Evolutionary conservation across 371 early-diverging fungal species (phyloP).

Genomic region (Apophysomyces elegans): DNA sequence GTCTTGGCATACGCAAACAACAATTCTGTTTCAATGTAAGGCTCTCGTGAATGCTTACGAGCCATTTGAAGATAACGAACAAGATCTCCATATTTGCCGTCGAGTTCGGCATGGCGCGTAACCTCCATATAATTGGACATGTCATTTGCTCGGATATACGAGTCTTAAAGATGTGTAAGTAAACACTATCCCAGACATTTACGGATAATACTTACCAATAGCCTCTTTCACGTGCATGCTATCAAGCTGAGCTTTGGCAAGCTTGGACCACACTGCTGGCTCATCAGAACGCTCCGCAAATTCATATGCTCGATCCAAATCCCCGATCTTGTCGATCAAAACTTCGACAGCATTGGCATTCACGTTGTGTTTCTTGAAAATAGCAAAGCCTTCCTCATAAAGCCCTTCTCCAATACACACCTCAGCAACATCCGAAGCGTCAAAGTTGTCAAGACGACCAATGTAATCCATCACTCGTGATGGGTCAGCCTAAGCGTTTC

Average conservation of each 20-base stretch:
- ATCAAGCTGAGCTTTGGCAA: slow-evolving; percentile 94
- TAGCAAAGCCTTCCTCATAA: slow-evolving; percentile 94
- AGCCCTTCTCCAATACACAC: slow-evolving; percentile 89
- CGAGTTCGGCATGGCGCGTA: slow-evolving; percentile 76
- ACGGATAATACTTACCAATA: slow-evolving; percentile 53
- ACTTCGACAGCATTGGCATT: slow-evolving; percentile 88
- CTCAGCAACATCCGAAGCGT: slow-evolving; percentile 94
- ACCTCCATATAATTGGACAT: slow-evolving; percentile 90
- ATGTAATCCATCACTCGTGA: slow-evolving; percentile 94
- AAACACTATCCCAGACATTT: not conserved
- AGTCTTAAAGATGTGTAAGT: slow-evolving; percentile 53
- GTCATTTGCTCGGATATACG: slow-evolving; percentile 95
- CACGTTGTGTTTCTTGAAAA: slow-evolving; percentile 92
- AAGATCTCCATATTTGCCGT: slow-evolving; percentile 90
- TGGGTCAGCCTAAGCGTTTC: slow-evolving; percentile 67
- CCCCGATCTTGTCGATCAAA: slow-evolving; percentile 88
- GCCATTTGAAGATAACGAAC: slow-evolving; percentile 94
- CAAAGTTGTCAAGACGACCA: slow-evolving; percentile 91
- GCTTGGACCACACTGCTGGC: slow-evolving; percentile 91
- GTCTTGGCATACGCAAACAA: slow-evolving; percentile 95
- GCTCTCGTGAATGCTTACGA: slow-evolving; percentile 90
- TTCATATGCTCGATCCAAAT: slow-evolving; percentile 94
- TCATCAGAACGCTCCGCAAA: slow-evolving; percentile 92
- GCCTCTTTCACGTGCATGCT: slow-evolving; percentile 91
- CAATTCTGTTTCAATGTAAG: slow-evolving; percentile 92